Evolutionary conservation across 345 rosid genomes (phyloP).

Genomic region (Salix viminalis): DNA sequence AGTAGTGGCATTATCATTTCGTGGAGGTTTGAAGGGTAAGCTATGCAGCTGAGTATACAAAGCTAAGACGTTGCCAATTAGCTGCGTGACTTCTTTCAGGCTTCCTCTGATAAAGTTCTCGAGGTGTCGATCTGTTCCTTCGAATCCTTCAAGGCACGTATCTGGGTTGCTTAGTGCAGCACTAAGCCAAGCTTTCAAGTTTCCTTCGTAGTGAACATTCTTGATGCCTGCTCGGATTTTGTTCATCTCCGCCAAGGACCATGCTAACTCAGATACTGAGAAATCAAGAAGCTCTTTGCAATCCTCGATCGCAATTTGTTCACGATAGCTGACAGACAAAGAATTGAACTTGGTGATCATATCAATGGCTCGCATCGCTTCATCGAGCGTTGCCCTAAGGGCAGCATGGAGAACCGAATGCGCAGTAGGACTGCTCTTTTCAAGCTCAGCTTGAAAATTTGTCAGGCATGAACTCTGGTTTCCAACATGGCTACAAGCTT

Average conservation of each 20-base stretch:
- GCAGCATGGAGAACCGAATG: slow-evolving; percentile 60
- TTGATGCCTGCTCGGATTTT: slow-evolving; percentile 47
- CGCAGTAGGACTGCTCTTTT: slow-evolving; percentile 24
- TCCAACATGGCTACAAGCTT: slow-evolving; percentile 45
- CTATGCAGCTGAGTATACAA: slow-evolving; percentile 44
- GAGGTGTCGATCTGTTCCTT: slow-evolving; percentile 66
- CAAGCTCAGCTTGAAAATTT: slow-evolving; percentile 38
- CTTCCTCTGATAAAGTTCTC: slow-evolving; percentile 49
- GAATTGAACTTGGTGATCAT: slow-evolving; percentile 48
- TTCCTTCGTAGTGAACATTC: slow-evolving; percentile 45
- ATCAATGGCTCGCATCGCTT: slow-evolving; percentile 60
- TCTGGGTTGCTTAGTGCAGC: slow-evolving; percentile 33
- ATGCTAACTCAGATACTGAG: slow-evolving; percentile 86
- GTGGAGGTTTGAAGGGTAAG: slow-evolving; percentile 58
- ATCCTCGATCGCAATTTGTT: slow-evolving; percentile 76
- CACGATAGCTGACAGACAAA: slow-evolving; percentile 62
- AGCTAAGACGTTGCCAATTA: slow-evolving; percentile 23
- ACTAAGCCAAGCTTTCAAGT: slow-evolving; percentile 42
- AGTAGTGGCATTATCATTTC: not conserved
- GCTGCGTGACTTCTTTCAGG: slow-evolving; percentile 64
- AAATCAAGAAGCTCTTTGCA: slow-evolving; percentile 89
- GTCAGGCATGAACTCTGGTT: slow-evolving; percentile 51
- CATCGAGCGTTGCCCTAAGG: slow-evolving; percentile 48
- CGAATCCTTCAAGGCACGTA: slow-evolving; percentile 38
- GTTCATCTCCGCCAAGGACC: slow-evolving; percentile 80